Evolutionary conservation across 352 stramenopile species (phyloP).

Genomic region (Globisporangium megalacanthum): DNA sequence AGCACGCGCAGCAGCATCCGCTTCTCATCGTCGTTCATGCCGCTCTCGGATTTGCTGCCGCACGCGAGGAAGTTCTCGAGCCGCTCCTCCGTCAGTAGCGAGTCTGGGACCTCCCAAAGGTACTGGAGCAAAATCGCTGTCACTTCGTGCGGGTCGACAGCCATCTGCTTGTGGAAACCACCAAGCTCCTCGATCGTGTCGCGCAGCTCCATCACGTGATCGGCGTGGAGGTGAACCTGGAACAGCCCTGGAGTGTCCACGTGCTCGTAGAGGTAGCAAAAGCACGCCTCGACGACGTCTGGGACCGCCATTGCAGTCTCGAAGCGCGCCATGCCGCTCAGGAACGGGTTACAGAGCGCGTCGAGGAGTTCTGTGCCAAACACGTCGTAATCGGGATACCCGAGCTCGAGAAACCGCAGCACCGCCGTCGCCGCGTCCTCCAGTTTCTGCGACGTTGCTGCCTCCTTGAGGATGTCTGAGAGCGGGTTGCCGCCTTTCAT

Average conservation of each 20-base stretch:
- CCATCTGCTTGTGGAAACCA: constrained; percentile 80
- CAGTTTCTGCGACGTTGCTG: constrained; percentile 50
- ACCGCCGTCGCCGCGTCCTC: constrained; percentile 68
- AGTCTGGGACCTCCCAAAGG: constrained; percentile 76
- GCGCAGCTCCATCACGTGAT: constrained; percentile 73
- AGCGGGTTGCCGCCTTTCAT: constrained; percentile 70
- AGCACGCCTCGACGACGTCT: constrained; percentile 71
- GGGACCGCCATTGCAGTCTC: constrained; percentile 79
- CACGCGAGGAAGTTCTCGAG: constrained; percentile 67
- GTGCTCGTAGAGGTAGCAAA: constrained; percentile 77
- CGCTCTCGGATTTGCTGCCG: constrained; percentile 21
- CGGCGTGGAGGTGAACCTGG: constrained; percentile 69
- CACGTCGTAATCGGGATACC: constrained; percentile 81
- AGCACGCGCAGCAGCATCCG: constrained; percentile 56
- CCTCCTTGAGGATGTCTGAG: constrained; percentile 60
- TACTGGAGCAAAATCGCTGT: constrained; percentile 76
- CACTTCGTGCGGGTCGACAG: constrained; percentile 74
- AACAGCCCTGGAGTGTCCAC: constrained; percentile 74
- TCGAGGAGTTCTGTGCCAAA: constrained; percentile 70
- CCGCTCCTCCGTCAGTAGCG: constrained; percentile 66
- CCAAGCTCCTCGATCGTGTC: constrained; percentile 80
- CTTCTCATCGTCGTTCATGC: constrained; percentile 49
- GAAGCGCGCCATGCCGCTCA: constrained; percentile 81
- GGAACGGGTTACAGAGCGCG: constrained; percentile 79
- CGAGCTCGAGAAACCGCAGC: constrained; percentile 78